phyloP scores from a whole-genome alignment of 495 filamentous ascomycete species.

The Pseudoneurospora amorphoporcata region DNA sequence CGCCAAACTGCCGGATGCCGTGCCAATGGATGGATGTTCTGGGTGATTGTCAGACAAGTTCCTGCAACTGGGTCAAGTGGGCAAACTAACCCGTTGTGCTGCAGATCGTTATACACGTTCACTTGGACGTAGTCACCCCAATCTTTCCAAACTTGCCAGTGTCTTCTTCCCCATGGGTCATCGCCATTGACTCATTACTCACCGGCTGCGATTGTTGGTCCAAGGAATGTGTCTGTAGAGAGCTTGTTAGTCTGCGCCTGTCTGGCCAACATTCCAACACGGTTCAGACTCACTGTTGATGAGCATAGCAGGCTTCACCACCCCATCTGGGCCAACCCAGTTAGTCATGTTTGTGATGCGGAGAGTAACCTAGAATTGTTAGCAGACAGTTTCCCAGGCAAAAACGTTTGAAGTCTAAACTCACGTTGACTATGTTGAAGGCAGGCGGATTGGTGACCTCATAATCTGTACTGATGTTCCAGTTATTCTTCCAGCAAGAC shows the following conservation, averaged over 20 bases:
- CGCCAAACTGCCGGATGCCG: conserved; percentile 32
- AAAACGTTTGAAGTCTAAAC: conserved; percentile 12
- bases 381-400: not conserved
- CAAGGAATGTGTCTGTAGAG: conserved; percentile 13
- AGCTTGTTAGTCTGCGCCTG: not conserved
- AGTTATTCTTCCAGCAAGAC: conserved; percentile 23
- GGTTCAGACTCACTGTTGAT: conserved; percentile 27
- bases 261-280: not conserved
- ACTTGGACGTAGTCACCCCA: conserved; percentile 52
- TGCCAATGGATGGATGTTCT: conserved; percentile 45
- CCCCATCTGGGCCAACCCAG: conserved; percentile 36
- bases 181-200: not conserved
- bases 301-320: conserved; percentile 30
- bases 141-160: conserved; percentile 36
- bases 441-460: conserved; percentile 17
- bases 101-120: conserved; percentile 44
- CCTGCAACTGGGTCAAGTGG: not conserved
- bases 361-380: conserved; percentile 20
- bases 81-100: conserved; percentile 23
- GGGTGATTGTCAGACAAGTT: not conserved
- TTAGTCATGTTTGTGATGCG: conserved; percentile 26
- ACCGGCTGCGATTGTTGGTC: conserved; percentile 16
- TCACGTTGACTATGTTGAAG: conserved; percentile 19
- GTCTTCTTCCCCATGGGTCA: not conserved
- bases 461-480: conserved; percentile 26